These are phyloP conservation scores for Mortierella sp. DNA, from an alignment of 371 early-diverging fungal species.

Conservation along the genomic window DNA sequence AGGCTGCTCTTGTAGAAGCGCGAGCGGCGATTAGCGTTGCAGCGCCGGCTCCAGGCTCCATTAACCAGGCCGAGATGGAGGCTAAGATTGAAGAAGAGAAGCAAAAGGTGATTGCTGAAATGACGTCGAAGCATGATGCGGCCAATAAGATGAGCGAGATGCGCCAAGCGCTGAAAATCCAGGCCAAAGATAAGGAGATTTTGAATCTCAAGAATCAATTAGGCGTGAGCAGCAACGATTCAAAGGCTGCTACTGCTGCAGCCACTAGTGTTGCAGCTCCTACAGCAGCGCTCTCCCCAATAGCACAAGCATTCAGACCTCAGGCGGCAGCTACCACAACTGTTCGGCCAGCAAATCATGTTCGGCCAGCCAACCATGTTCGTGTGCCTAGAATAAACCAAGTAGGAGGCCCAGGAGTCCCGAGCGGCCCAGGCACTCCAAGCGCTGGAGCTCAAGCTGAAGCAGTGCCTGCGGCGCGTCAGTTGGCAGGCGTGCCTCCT, in stretches of 20 bases:
- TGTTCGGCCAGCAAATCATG: constrained; percentile 21
- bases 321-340: constrained; percentile 3
- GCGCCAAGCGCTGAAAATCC: constrained; percentile 34
- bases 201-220: constrained; percentile 26
- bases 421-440: neutral
- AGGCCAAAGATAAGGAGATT: constrained; percentile 47
- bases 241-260: neutral
- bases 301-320: constrained; percentile 27
- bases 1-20: constrained; percentile 34
- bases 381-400: constrained; percentile 5
- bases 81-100: constrained; percentile 37
- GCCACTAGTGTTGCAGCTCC: neutral
- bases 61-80: constrained; percentile 13
- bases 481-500: constrained; percentile 16
- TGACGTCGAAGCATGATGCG: constrained; percentile 35
- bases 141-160: constrained; percentile 48
- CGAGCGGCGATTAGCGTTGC: constrained; percentile 31
- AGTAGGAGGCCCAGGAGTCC: too few species aligned
- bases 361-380: constrained; percentile 17
- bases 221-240: constrained; percentile 6
- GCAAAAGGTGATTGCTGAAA: constrained; percentile 20
- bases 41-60: constrained; percentile 12
- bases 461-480: constrained; percentile 19
- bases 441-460: constrained; percentile 1
- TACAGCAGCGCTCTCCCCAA: constrained; percentile 9